Base-by-base conservation (phyloP, 2,329 filamentous ascomycete genomes). In the Phoma sp. region DNA sequence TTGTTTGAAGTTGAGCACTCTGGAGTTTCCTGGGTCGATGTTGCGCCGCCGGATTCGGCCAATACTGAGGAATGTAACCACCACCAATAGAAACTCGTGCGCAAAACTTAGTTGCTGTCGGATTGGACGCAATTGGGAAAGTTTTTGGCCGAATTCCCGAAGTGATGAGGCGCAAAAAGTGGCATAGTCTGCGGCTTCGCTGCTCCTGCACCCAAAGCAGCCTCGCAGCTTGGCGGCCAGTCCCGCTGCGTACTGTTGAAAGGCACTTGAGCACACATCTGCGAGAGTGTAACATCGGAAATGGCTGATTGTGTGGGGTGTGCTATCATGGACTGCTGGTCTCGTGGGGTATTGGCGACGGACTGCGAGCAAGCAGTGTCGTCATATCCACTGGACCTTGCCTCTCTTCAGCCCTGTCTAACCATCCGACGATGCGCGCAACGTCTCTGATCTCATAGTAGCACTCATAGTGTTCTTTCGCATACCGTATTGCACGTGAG, bases 401-500 rank as follows among this genome's bases (percentile, higher is more conserved):
- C 37, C 30, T 53, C 30, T 53, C 32, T 20, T 39, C 28, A 18
- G 39, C 40, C 42, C 42, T 28, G 21, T 60, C 33, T 20, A 68
- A 42, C 52, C 59, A 64, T 21, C 50, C 7, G 21, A 65, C 28
- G 28, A 69, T 71, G 32, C 55, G 40, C 9, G 47, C 30, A 7
- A 66, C 46, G 30, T 66, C 56, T 10, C 42, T 56, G 9, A 57
- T 23, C 28, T 68, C 59, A 42, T 65, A 67, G 53, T 59, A 64
- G 37, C 61, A 57, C 39, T 65, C 61, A 28, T 60, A 59, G 40
- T 68, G 56, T 21, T 62, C 42, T 32, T 68, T 65, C 10, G 61
- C 63, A 36, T 68, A 65, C 26, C 60, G 47, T 26, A 67, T 61
- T 2, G 62, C 58, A 32, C 63, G 60, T 39, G 63, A 66, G 20